Evolutionary conservation across 805 yeast genomes (phyloP), one percentile per base, ranked within the genome.

Genomic region (Wickerhamia fluorescens): DNA sequence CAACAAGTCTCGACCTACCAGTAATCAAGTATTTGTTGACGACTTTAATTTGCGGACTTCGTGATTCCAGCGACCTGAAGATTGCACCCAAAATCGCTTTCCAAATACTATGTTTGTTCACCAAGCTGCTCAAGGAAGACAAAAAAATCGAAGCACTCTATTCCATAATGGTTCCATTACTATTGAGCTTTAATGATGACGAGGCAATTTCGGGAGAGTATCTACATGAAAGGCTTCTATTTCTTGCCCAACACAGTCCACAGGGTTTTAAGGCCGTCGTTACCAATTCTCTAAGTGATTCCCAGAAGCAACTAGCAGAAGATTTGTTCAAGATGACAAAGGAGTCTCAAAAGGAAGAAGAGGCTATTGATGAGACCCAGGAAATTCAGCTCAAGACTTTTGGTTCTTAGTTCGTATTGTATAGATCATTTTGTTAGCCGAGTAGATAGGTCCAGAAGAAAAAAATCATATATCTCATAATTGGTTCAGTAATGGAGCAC

Each of bases 331-430:
- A 68, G 37, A 29, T 31, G 28, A 21, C 24, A 14, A 25, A 19
- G 11, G 25, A 23, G 24, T 21, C 28, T 21, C 37, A 41, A 23
- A 39, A 29, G 14, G n/a, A n/a, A n/a, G n/a, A n/a, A n/a, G 31
- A 30, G 30, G 31, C 33, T 10, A 39, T 42, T 25, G 42, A 38
- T n/a, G 38, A 37, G 12, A 43, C 31, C 30, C n/a, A n/a, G n/a
- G n/a, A n/a, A n/a, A 75, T 76, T 34, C 60, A 71, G 40, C 50
- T 76, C 29, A 75, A 72, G 43, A 57, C 67, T 1, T 76, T 76
- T 45, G 68, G 28, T 18, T 20, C 17, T 13, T 20, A 25, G 28
- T 25, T 18, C 12, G 13, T 17, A 17, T 7, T n/a, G 19, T 8
- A 8, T 10, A 11, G 4, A 25, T 14, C 17, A 7, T 13, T 16